A percentile compares a stretch with the other conserved stretches of the same genome.
Evolutionary conservation across 331 rosid genomes (phyloP).

Genomic region (Pyrus hybrid): DNA sequence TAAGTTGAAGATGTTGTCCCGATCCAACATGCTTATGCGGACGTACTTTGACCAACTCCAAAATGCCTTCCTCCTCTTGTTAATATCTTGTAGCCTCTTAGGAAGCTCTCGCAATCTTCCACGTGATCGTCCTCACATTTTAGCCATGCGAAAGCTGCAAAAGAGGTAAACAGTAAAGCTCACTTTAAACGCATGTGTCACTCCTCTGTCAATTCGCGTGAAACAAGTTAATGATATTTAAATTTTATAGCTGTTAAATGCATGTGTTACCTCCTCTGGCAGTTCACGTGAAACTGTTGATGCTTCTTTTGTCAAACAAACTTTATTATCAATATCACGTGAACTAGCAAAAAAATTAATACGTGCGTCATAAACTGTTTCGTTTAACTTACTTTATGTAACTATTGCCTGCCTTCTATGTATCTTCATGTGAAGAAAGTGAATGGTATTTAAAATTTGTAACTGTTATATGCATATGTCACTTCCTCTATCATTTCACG

Average conservation of each 20-base stretch:
- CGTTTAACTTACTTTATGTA: background rate
- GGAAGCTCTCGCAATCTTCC: slow-evolving; percentile 63
- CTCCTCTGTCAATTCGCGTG: no score
- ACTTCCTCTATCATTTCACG: no score
- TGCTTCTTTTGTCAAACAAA: no score
- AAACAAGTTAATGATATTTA: no score
- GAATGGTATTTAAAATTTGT: no score
- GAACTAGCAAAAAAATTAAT: background rate
- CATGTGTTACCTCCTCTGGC: no score
- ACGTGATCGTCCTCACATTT: slow-evolving; percentile 43
- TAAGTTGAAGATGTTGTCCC: slow-evolving; percentile 41
- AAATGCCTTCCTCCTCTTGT: slow-evolving; percentile 60
- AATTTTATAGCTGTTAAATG: no score
- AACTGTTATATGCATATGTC: no score
- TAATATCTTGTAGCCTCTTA: slow-evolving; percentile 47
- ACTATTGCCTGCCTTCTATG: background rate
- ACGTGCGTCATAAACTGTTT: background rate
- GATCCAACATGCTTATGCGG: slow-evolving; percentile 78
- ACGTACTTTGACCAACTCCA: slow-evolving; percentile 54
- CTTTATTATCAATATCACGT: background rate
- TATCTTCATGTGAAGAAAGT: no score
- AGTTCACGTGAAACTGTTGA: no score
- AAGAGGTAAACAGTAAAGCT: background rate
- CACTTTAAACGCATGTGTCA: background rate
- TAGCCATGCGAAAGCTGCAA: slow-evolving; percentile 79